These are phyloP conservation scores for Leccinum variicolor DNA, from an alignment of 768 basidiomycete species.

Conservation along the genomic window DNA sequence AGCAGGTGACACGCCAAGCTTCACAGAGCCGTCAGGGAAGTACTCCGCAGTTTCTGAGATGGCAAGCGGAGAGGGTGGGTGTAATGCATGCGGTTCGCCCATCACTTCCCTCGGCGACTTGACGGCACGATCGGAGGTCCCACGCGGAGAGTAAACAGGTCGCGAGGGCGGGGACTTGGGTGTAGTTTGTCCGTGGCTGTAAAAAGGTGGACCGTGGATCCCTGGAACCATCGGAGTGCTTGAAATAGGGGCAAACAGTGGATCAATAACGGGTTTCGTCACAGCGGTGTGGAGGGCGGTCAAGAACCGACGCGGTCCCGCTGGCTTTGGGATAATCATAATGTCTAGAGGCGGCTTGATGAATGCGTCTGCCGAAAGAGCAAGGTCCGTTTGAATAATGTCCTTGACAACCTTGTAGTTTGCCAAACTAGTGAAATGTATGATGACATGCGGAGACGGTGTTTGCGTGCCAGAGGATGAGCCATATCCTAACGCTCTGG, in stretches of 20 bases:
- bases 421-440: slow-evolving; percentile 89
- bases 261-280: slow-evolving; percentile 83
- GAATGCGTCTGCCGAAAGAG: slow-evolving; percentile 43
- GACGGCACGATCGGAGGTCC: slow-evolving; percentile 61
- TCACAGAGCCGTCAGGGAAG: slow-evolving; percentile 59
- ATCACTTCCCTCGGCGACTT: slow-evolving; percentile 49
- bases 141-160: slow-evolving; percentile 44
- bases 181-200: slow-evolving; percentile 27
- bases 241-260: slow-evolving; percentile 91
- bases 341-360: slow-evolving; percentile 71
- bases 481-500: slow-evolving; percentile 47
- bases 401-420: slow-evolving; percentile 91
- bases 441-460: slow-evolving; percentile 43
- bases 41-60: slow-evolving; percentile 69
- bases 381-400: slow-evolving; percentile 59
- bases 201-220: slow-evolving; percentile 46
- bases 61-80: slow-evolving; percentile 70
- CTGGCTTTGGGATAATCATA: slow-evolving; percentile 96
- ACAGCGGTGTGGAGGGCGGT: slow-evolving; percentile 91
- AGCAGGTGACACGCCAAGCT: slow-evolving; percentile 71
- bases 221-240: slow-evolving; percentile 86
- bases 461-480: slow-evolving; percentile 27
- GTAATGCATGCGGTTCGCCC: slow-evolving; percentile 36
- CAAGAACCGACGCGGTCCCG: slow-evolving; percentile 89
- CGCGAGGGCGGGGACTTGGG: slow-evolving; percentile 45